Base-by-base conservation (phyloP, 202 grass and related monocot genomes). In the Zoysia matrella region DNA sequence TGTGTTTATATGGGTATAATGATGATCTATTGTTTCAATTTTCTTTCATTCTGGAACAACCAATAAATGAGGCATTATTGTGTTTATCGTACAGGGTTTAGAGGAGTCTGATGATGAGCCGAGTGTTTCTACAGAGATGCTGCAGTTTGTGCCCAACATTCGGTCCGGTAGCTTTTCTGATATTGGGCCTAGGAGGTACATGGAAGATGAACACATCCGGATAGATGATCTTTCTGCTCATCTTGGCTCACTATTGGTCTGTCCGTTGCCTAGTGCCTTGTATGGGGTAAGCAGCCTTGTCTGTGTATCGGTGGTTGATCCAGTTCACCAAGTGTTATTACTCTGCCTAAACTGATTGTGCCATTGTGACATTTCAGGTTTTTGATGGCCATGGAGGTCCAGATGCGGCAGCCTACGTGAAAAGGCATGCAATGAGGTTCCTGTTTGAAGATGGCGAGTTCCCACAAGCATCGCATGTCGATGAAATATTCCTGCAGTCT, bases 131-230 rank as follows among this genome's bases (percentile, higher is more conserved):
- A 51, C 76, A 0, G 88, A 90, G 66, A 76, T 48, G 3, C 45
- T 83, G 14, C 83, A 75, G 57, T 96, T 95, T 82, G 57, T 92
- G 44, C 93, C 96, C 69, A 95, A 45, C 11, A 89, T 94, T 52
- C 87, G 91, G 3, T 99, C 96, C 36, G 96, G 96, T 52, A 96
- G 93, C 80, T 99, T 92, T 66, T 83, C 87, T n/a, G 93, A 96
- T 72, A 96, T 96, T 71, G 96, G 96, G 0, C 96, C 83, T 52
- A 90, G 96, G 83, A 90, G 83, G 47, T 92, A 89, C 83, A 99
- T 99, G 96, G 96, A 99, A 86, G 96, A 99, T 65, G 96, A 99
- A 15, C 96, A 99, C 75, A 96, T 99, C 42, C 77, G 96, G 44
- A 96, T 99, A 53, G 93, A 99, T 69, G 89, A 99, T 93, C 91